Conservation (phyloP, 78 protist genomes). For the Monosiga brevicollis region DNA sequence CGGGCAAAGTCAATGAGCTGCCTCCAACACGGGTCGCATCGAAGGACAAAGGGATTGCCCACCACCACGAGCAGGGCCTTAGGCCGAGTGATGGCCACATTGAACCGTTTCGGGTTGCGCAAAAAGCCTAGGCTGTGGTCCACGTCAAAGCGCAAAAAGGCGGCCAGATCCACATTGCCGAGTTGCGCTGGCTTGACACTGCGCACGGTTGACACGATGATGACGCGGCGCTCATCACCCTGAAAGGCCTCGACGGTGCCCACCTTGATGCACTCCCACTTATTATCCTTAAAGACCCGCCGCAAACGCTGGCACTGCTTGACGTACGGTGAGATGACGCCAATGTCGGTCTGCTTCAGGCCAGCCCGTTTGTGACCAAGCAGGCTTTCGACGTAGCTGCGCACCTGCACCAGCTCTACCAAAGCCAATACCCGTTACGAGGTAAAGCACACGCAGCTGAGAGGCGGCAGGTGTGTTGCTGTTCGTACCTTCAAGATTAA, state of each 20-base stretch:
- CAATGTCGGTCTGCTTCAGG: neutral
- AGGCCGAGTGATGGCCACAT: constrained; percentile 36
- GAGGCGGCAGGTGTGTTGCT: neutral
- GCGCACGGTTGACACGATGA: constrained; percentile 14
- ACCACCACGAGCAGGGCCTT: constrained; percentile 19
- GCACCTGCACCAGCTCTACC: too few relatives aligned
- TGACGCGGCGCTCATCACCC: constrained; percentile 27
- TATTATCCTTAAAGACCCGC: neutral
- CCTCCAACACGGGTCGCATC: neutral
- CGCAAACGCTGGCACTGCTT: constrained; percentile 12
- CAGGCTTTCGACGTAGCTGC: neutral
- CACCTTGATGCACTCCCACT: constrained; percentile 7
- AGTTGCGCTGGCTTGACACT: too few relatives aligned
- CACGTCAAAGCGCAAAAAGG: neutral
- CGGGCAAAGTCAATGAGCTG: neutral
- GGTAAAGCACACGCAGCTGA: neutral
- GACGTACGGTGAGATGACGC: constrained; percentile 1
- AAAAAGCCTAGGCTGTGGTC: neutral
- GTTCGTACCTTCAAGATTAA: too few relatives aligned
- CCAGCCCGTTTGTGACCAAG: neutral
- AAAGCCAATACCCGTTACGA: too few relatives aligned
- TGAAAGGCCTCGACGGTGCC: constrained; percentile 38
- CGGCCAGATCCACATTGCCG: neutral
- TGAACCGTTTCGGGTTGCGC: constrained; percentile 13
- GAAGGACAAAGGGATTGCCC: constrained; percentile 15